Percentiles rank a stretch among this genome's conserved stretches.
These are phyloP conservation scores for Hymenoscyphus fructigenus DNA, from an alignment of 2,329 filamentous ascomycete species.

Conservation along the genomic window DNA sequence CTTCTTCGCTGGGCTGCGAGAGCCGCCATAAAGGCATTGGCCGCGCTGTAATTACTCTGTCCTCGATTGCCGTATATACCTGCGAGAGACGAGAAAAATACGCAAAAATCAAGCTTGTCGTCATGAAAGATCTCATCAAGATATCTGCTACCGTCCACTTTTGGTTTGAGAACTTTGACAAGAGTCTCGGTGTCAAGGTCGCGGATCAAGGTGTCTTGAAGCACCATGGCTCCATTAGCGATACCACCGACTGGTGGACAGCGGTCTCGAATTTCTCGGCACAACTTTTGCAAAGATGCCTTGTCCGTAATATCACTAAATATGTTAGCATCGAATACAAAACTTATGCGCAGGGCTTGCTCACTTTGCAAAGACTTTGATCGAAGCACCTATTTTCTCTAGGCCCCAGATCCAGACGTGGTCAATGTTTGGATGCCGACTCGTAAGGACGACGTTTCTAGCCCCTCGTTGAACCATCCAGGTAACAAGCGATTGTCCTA, in stretches of 20 bases:
- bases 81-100: slow-evolving; percentile 11
- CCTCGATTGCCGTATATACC: slow-evolving; percentile 27
- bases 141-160: slow-evolving; percentile 19
- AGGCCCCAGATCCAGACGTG: neutral
- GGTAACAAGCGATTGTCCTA: slow-evolving; percentile 40
- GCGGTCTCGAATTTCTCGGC: slow-evolving; percentile 63
- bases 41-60: slow-evolving; percentile 32
- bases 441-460: slow-evolving; percentile 39
- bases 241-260: slow-evolving; percentile 38
- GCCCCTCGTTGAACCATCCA: slow-evolving; percentile 44
- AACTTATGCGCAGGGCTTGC: neutral
- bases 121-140: slow-evolving; percentile 19
- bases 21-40: slow-evolving; percentile 31
- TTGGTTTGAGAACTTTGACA: slow-evolving; percentile 17
- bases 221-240: slow-evolving; percentile 44
- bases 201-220: slow-evolving; percentile 38
- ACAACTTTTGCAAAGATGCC: neutral
- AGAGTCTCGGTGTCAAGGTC: slow-evolving; percentile 33
- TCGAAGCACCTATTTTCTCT: neutral
- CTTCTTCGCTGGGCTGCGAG: slow-evolving; percentile 11
- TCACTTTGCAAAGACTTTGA: slow-evolving; percentile 6
- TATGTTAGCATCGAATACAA: neutral
- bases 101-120: slow-evolving; percentile 29
- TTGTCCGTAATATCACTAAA: slow-evolving; percentile 8
- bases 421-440: slow-evolving; percentile 37